Base-by-base conservation (phyloP, 2,329 filamentous ascomycete species). In the Erysiphe neolycopersici region DNA sequence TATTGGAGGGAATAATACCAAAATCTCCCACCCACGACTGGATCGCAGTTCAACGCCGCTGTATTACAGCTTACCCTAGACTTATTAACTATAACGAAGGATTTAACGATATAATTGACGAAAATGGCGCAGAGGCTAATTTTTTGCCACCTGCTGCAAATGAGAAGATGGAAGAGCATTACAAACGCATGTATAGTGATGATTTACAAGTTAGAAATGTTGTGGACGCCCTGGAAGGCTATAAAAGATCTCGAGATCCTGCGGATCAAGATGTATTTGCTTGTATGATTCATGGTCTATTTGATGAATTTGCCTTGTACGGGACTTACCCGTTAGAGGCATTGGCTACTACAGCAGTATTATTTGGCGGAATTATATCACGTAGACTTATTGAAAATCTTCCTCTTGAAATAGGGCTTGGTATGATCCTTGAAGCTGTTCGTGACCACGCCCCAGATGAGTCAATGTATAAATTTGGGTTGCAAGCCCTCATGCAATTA, bases 371-470 rank as follows among this genome's bases (percentile, higher is more conserved):
- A 26, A 89, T 95, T 50, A 93, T 98, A 54, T 85, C 85, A 43
- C 89, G 83, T 61, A 84, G 85, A 54, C 69, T 98, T 6, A 79
- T 98, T 42, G 83, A 84, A 5, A 79, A 84, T 37, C 71, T 98
- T 16, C 83, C 89, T 3, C 71, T 95, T 31, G 84, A 93, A 56
- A 84, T 93, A 45, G 89, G 82, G n/a, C 65, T 95, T 14, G 84
- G 81, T 14, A 94, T 98, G 83, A 92, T 98, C 49, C 65, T 95
- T n/a, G 85, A 98, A 58, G 83, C 89, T 12, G 84, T 98, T 19
- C 71, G 82, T 49, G 84, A 93, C 49, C 82, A 89, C 53, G 64
- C 69, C 30, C 73, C 79, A 0, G 79, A 91, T 30, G 76, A 85
- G 47, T 76, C 82, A 1, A 95, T 98, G 89, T 95, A 89, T 64